Conservation (phyloP, 2,329 filamentous ascomycete species). For the Graphilbum ipis-grandicollis region DNA sequence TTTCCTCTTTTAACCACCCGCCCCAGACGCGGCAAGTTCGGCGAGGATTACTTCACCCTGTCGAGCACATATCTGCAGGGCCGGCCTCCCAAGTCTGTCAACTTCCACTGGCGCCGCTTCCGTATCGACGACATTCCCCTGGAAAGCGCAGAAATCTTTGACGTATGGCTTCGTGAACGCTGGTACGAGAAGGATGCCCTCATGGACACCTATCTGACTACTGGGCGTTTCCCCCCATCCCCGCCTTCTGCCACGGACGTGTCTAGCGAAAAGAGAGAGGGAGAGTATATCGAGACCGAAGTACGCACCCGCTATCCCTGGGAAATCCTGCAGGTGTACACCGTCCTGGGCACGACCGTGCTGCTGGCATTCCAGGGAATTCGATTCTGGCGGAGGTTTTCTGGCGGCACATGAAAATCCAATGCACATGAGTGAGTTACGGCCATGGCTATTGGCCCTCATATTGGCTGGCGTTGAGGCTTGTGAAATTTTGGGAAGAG, state of each 20-base stretch:
- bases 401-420: background rate
- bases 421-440: background rate
- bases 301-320: slow-evolving; percentile 34
- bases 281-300: slow-evolving; percentile 37
- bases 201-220: slow-evolving; percentile 65
- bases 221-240: slow-evolving; percentile 63
- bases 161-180: slow-evolving; percentile 65
- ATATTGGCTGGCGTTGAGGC: too few relatives aligned
- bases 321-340: slow-evolving; percentile 38
- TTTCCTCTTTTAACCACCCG: slow-evolving; percentile 4
- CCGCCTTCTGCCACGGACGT: slow-evolving; percentile 13
- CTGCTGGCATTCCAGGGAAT: slow-evolving; percentile 5
- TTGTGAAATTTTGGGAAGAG: too few relatives aligned
- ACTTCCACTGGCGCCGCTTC: slow-evolving; percentile 91
- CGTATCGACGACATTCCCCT: slow-evolving; percentile 65
- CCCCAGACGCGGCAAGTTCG: slow-evolving; percentile 55
- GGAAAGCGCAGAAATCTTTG: slow-evolving; percentile 56
- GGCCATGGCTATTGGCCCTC: too few relatives aligned
- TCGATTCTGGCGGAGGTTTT: background rate
- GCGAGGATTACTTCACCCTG: slow-evolving; percentile 82
- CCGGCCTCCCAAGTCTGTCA: slow-evolving; percentile 81
- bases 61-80: slow-evolving; percentile 79
- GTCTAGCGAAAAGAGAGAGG: slow-evolving; percentile 15
- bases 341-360: slow-evolving; percentile 18
- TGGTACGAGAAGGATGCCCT: slow-evolving; percentile 90